Evolutionary conservation across 108 stramenopile genomes (phyloP), one percentile per base, ranked within the genome.

Genomic region (Discostella pseudostelligera): DNA sequence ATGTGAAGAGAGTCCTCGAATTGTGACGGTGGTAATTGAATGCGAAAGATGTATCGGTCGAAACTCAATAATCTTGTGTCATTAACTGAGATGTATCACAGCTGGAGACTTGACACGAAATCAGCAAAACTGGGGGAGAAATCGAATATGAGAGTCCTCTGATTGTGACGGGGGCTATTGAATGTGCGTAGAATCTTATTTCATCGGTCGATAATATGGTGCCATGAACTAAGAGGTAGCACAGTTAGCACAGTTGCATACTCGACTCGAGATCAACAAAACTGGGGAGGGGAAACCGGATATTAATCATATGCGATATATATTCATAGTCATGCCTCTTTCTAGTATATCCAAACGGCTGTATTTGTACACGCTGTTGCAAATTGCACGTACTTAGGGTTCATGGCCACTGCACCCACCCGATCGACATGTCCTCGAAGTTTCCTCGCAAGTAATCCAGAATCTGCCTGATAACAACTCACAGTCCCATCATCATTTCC

Each of bases 311-410:
- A 19, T n/a, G n/a, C n/a, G n/a, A 49, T 20, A 61, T 19, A 59
- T 45, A 28, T 0, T 26, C 6, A 49, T 16, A 49, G 32, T 29
- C 19, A 47, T 47, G 13, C 8, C 8, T 25, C 26, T 47, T 8
- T 39, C 46, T 80, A 86, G 82, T 84, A 88, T 40, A 81, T 79
- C 90, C 90, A 91, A 45, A 91, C 39, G 32, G 80, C 82, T 19
- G 85, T 88, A 42, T 86, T 84, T 24, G 75, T 78, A 46, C 85
- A 87, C 0, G 80, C 60, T 21, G 83, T 82, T 13, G 89, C 92
- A 57, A 90, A 72, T 39, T 87, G 85, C 28, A 74, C 36, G 69
- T 86, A 87, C 43, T 80, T 84, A 2, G 92, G 92, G 74, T 93
- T 93, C 49, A 65, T 76, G 8, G 81, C 83, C 2, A 93, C 28